These are phyloP conservation scores for Hypoxylon intermedium DNA, from an alignment of 495 filamentous ascomycete genomes.

Conservation along the genomic window DNA sequence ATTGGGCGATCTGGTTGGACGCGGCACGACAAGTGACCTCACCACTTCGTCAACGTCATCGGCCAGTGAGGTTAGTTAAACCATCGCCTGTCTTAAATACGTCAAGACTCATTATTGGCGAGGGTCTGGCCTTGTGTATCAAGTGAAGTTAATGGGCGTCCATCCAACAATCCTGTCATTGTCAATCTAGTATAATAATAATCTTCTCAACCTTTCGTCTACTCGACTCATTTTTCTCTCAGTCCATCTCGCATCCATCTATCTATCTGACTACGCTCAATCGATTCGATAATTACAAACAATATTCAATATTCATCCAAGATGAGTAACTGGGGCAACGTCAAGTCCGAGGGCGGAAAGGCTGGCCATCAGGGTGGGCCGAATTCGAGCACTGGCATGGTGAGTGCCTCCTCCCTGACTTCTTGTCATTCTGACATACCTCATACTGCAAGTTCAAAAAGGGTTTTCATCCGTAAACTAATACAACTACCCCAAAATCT, in stretches of 20 bases:
- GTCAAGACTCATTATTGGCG: constrained; percentile 5
- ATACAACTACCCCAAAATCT: neutral
- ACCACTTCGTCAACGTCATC: constrained; percentile 14
- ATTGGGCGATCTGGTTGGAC: constrained; percentile 6
- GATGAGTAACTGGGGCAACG: constrained; percentile 14
- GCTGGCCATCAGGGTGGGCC: constrained; percentile 4
- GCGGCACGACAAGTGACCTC: constrained; percentile 17
- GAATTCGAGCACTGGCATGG: neutral
- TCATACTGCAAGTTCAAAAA: no score
- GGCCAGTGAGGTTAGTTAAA: constrained; percentile 1
- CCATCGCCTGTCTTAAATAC: neutral
- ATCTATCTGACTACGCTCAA: no score
- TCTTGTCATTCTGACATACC: no score
- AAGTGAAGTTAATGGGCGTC: no score
- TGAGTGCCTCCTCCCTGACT: neutral
- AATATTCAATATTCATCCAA: neutral
- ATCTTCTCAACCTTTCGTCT: neutral
- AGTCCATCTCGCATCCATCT: no score
- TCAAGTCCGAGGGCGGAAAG: constrained; percentile 7
- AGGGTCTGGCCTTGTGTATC: neutral
- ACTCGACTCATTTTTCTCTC: no score
- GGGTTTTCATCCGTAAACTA: no score
- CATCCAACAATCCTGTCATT: no score
- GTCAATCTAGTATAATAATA: no score
- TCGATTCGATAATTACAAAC: neutral